Base-by-base conservation (phyloP, 164 flowering plant genomes). In the Santalum album region DNA sequence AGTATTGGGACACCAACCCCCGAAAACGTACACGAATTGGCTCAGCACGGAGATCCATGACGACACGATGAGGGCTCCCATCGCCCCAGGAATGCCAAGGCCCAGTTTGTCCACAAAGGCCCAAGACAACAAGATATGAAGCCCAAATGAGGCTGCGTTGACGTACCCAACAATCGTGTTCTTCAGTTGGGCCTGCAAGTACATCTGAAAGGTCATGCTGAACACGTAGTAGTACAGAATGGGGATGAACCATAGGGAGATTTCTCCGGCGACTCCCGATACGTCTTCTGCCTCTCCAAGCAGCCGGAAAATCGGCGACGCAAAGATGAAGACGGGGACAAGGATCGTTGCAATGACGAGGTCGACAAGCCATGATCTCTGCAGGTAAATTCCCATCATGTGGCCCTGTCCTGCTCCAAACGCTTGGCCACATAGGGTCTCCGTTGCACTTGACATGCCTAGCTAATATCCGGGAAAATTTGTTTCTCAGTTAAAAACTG, bases 101-200 rank as follows among this genome's bases (percentile, higher is more conserved):
- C 63, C 55, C 19, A 63, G 44, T 47, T 56, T 57, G 34, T n/a
- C 35, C 0, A 69, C 71, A 25, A 78, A 68, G 47, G 72, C 51
- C 82, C 79, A 78, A 0, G 73, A 72, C 40, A 78, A 44, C 7
- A 64, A 19, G 19, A 76, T 16, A 55, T 78, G 80, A 34, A 76
- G 23, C 7, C 62, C 40, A 19, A 74, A 57, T 1, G 77, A 42
- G 4, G 40, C 20, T 0, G 53, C 53, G 1, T 73, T 48, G 7
- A 76, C 21, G 62, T 65, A 74, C 5, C 63, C 76, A 32, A 76
- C 58, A 20, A 74, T 55, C 38, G 59, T 59, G 71, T 71, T 76
- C 67, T 74, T 78, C 49, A 65, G 58, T 57, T 78, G 83, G 22
- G 75, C 59, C 56, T 78, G 83, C 12, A 78, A 49, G 60, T 22